Percentiles rank a stretch among this genome's conserved stretches.
Evolutionary conservation across 257 asterid genomes (phyloP).

Genomic region (Coffea eugenioides): DNA sequence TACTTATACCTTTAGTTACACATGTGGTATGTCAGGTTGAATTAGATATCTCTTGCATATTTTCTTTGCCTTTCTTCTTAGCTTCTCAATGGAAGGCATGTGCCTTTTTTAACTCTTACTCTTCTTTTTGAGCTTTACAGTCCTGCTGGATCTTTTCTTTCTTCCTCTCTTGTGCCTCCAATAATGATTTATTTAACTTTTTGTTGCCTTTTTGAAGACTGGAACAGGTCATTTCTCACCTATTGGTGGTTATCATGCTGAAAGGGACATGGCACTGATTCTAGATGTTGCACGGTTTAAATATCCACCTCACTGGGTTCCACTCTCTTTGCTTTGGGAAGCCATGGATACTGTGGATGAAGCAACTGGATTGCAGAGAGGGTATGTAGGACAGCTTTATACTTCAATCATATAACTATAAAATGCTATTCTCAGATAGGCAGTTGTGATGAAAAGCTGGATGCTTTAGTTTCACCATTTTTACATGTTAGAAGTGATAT

Average conservation of each 20-base stretch:
- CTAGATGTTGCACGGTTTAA: conserved; percentile 98
- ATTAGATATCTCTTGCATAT: neutral
- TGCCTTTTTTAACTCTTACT: neutral
- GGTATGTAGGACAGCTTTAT: conserved; percentile 38
- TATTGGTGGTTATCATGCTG: conserved; percentile 96
- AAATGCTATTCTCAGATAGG: neutral
- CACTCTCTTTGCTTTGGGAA: conserved; percentile 92
- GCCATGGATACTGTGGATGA: conserved; percentile 95
- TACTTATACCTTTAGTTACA: neutral
- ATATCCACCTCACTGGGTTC: conserved; percentile 99
- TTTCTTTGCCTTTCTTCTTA: neutral
- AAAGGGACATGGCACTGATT: conserved; percentile 94
- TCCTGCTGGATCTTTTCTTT: neutral
- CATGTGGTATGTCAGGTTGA: neutral
- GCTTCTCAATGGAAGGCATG: neutral
- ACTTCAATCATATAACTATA: neutral
- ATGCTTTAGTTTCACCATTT: neutral
- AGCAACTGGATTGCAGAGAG: conserved; percentile 83
- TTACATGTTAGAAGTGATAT: neutral
- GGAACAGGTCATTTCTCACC: conserved; percentile 99
- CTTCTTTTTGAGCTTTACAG: neutral
- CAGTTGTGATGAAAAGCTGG: neutral
- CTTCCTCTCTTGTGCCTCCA: neutral
- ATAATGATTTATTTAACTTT: neutral
- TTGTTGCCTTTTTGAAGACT: conserved; percentile 34